Percentiles rank a stretch among this genome's conserved stretches.
phyloP scores from a whole-genome alignment of 495 filamentous ascomycete genomes.

The Penicillium paradoxum region DNA sequence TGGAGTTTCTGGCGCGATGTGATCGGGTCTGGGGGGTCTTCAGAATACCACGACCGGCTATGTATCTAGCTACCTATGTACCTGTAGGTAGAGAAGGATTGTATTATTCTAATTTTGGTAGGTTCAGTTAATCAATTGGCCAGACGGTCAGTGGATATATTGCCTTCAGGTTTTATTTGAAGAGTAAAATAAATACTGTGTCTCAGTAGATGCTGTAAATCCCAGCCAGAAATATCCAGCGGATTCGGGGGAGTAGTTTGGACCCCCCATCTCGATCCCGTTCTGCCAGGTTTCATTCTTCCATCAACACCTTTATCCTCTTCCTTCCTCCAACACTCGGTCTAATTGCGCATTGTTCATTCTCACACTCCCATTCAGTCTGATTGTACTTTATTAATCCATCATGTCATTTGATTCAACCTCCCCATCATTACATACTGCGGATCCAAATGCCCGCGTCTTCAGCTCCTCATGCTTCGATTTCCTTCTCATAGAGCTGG shows the following conservation, averaged over 20 bases:
- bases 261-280: not conserved
- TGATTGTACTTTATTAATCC: not conserved
- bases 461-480: conserved; percentile 80
- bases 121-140: not conserved
- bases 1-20: conserved; percentile 23
- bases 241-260: not conserved
- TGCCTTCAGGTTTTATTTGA: not conserved
- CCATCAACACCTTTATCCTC: not conserved
- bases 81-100: not conserved
- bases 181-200: too few relatives aligned
- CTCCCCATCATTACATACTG: conserved; percentile 59
- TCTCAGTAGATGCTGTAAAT: too few relatives aligned
- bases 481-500: conserved; percentile 91
- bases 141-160: not conserved
- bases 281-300: not conserved
- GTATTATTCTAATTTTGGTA: not conserved
- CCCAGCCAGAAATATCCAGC: not conserved
- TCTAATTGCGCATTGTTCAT: not conserved
- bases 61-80: not conserved
- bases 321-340: not conserved
- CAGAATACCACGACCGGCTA: not conserved
- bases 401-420: conserved; percentile 73
- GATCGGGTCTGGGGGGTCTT: not conserved
- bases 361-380: not conserved
- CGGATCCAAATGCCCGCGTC: conserved; percentile 73